Evolutionary conservation across 2,329 filamentous ascomycete species (phyloP).

Genomic region (Phyllosticta citriasiana): DNA sequence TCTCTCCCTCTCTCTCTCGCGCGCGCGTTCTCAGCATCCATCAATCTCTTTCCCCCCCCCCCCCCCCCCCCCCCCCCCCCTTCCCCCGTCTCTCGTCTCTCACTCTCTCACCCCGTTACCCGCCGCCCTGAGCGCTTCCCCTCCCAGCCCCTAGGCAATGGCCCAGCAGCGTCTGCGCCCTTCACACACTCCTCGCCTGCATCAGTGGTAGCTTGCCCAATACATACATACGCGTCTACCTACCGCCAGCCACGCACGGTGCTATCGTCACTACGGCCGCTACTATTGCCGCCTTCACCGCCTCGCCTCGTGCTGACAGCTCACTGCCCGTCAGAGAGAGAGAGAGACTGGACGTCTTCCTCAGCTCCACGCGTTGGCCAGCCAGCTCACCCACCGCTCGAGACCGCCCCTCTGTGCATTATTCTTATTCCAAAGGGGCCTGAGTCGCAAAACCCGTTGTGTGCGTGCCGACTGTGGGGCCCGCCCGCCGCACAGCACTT

Average conservation of each 20-base stretch:
- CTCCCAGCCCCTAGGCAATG: background rate
- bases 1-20: background rate
- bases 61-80: background rate
- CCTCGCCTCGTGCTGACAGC: conserved; percentile 1
- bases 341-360: background rate
- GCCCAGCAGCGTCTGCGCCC: background rate
- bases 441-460: conserved; percentile 1
- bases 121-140: background rate
- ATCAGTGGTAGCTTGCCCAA: background rate
- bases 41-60: background rate
- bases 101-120: background rate
- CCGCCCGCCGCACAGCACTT: conserved; percentile 3
- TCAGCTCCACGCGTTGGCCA: conserved; percentile 10
- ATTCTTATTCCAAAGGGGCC: background rate
- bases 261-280: background rate
- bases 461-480: background rate
- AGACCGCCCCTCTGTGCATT: background rate
- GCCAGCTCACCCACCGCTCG: conserved; percentile 8
- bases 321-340: background rate
- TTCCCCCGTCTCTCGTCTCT: background rate
- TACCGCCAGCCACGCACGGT: background rate
- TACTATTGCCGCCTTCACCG: conserved; percentile 1
- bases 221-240: background rate
- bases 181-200: background rate
- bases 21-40: background rate